These are phyloP conservation scores for Rhodotorula glutinis DNA, from an alignment of 1,284 basidiomycete genomes.

Conservation along the genomic window DNA sequence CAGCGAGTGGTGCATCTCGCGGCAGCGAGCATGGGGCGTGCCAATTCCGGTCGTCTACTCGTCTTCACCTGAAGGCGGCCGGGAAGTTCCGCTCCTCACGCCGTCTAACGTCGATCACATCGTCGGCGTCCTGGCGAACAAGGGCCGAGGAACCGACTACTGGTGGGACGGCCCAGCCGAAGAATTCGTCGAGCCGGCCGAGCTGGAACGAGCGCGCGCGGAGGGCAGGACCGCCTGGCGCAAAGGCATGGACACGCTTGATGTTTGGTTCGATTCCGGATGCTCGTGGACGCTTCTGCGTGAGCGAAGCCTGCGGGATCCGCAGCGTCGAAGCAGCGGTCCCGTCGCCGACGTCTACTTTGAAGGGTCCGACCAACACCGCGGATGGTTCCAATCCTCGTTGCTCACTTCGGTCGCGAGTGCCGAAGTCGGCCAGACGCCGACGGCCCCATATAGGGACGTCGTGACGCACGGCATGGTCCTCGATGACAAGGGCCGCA, in stretches of 20 bases:
- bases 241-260: constrained; percentile 91
- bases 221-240: constrained; percentile 49
- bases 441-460: constrained; percentile 65
- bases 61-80: constrained; percentile 53
- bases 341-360: constrained; percentile 80
- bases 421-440: constrained; percentile 46
- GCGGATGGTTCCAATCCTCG: constrained; percentile 98
- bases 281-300: constrained; percentile 83
- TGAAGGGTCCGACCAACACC: constrained; percentile 96
- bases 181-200: constrained; percentile 70
- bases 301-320: constrained; percentile 43
- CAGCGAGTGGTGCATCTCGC: constrained; percentile 98
- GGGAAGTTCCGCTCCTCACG: constrained; percentile 60
- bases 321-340: constrained; percentile 26
- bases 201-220: constrained; percentile 52
- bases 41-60: constrained; percentile 86
- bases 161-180: constrained; percentile 89
- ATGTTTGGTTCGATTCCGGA: constrained; percentile 99
- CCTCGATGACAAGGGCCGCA: constrained; percentile 82
- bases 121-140: constrained; percentile 62
- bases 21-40: constrained; percentile 96
- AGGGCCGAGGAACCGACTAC: constrained; percentile 65
- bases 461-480: constrained; percentile 97
- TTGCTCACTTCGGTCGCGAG: constrained; percentile 76
- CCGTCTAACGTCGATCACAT: constrained; percentile 71